Evolutionary conservation across 345 rosid genomes (phyloP).

Genomic region (Passiflora organensis): DNA sequence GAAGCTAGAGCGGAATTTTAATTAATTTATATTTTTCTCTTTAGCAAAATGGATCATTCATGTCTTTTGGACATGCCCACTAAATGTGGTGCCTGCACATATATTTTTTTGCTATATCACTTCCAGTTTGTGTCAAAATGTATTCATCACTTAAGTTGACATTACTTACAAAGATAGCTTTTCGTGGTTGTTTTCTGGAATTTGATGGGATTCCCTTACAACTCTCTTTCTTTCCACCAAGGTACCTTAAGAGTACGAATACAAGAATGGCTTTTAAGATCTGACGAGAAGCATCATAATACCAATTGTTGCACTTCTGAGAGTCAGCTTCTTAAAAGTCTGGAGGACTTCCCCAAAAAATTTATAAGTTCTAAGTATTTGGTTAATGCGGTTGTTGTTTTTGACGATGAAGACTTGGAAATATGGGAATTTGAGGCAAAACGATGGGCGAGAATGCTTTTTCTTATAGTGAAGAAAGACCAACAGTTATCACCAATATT

Average conservation of each 20-base stretch:
- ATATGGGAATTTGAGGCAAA: constrained; percentile 81
- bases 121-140: too few relatives aligned
- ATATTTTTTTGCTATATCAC: too few relatives aligned
- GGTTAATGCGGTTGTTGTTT: constrained; percentile 31
- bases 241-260: constrained; percentile 47
- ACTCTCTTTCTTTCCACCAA: constrained; percentile 8
- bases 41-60: too few relatives aligned
- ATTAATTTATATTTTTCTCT: too few relatives aligned
- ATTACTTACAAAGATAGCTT: too few relatives aligned
- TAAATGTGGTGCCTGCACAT: too few relatives aligned
- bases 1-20: too few relatives aligned
- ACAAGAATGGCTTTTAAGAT: constrained; percentile 64
- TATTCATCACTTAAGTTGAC: too few relatives aligned
- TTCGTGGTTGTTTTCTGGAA: background rate
- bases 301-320: constrained; percentile 17
- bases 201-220: background rate
- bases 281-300: constrained; percentile 21
- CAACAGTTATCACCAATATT: constrained; percentile 41
- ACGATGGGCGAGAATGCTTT: constrained; percentile 75
- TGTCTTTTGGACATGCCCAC: too few relatives aligned
- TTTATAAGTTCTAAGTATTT: constrained; percentile 33
- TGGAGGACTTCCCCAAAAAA: constrained; percentile 49
- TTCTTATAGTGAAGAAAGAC: constrained; percentile 49
- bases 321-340: constrained; percentile 42
- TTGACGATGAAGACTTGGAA: constrained; percentile 80